These are phyloP conservation scores for Cyberlindnera maritima DNA, from an alignment of 805 yeast genomes.

Conservation along the genomic window DNA sequence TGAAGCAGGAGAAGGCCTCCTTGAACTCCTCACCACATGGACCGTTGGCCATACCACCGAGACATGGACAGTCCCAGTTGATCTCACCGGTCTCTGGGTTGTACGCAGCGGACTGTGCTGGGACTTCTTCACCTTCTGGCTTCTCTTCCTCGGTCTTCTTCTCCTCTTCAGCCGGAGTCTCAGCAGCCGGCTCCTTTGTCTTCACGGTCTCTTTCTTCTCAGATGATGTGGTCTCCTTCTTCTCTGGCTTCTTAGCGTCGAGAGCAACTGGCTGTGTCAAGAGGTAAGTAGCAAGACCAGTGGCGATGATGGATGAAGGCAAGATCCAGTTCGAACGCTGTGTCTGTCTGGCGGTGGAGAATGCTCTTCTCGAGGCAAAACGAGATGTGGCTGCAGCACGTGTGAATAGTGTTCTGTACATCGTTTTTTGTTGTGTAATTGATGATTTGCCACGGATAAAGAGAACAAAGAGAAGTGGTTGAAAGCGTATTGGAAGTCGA, in stretches of 20 bases:
- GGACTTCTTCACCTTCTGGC: conserved; percentile 31
- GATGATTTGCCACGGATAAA: no score
- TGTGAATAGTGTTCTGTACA: conserved; percentile 16
- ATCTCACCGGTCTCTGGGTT: conserved; percentile 98
- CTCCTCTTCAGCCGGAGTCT: conserved; percentile 2
- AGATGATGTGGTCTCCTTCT: not conserved
- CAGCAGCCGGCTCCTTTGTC: conserved; percentile 5
- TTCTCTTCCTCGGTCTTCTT: conserved; percentile 13
- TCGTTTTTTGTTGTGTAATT: not conserved
- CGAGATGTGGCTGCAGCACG: conserved; percentile 7
- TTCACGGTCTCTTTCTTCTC: not conserved
- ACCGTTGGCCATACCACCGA: conserved; percentile 98
- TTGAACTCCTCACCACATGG: conserved; percentile 97
- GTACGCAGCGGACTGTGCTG: conserved; percentile 64
- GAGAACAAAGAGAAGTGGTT: no score
- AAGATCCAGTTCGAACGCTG: conserved; percentile 16
- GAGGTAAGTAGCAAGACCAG: conserved; percentile 19
- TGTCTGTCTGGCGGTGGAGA: conserved; percentile 11
- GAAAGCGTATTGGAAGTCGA: not conserved
- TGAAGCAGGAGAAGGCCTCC: conserved; percentile 92
- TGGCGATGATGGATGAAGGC: conserved; percentile 17
- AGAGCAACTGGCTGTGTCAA: conserved; percentile 19
- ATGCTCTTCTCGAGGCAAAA: conserved; percentile 14
- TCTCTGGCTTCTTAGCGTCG: conserved; percentile 15
- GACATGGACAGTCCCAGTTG: conserved; percentile 99